Evolutionary conservation across 106 monocot species (phyloP), one percentile per base, ranked within the genome.

Genomic region (Dendrobium catenatum): DNA sequence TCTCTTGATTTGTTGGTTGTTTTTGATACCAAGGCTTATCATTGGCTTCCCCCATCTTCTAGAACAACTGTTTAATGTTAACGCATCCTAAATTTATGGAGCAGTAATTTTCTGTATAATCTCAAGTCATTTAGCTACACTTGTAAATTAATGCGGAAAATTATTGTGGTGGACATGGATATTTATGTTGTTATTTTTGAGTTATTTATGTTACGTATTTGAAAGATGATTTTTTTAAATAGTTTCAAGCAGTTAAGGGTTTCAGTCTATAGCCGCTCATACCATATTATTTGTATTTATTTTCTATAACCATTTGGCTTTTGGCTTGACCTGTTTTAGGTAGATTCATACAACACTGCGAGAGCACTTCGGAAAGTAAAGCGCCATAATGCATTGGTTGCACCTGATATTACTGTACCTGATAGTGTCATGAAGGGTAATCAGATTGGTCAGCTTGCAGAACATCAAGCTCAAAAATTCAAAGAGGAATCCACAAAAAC

Each of bases 401-500:
- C 51, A 42, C 78, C 85, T 16, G 87, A 87, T 54, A 79, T 87
- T 81, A 84, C 51, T 80, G 49, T 81, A 56, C 77, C 82, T 77
- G 88, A 86, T 78, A 40, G 81, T 79, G 49, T 31, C 74, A 86
- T 83, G 85, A 85, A 55, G 72, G 83, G 85, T 15, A 79, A 78
- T 15, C 27, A 79, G 51, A 24, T 76, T 64, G 79, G 68, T 55
- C 67, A 81, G 15, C 42, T 66, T 72, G 31, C 33, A 73, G 67
- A 15, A 22, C 44, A 75, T 67, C 51, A 42, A 27, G 76, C 27
- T 29, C 29, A 81, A 20, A 55, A 7, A 6, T 54, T 79, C 54
- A 49, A 84, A 40, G 80, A 83, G 76, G 80, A 77, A 40, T 67
- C 24, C 58, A 67, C 82, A 66, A 83, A 18, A 75, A 82, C 66